A percentile compares a stretch with the other conserved stretches of the same genome.
phyloP scores from a whole-genome alignment of 495 filamentous ascomycete genomes.

The Aspergillus sclerotiicarbonarius region DNA sequence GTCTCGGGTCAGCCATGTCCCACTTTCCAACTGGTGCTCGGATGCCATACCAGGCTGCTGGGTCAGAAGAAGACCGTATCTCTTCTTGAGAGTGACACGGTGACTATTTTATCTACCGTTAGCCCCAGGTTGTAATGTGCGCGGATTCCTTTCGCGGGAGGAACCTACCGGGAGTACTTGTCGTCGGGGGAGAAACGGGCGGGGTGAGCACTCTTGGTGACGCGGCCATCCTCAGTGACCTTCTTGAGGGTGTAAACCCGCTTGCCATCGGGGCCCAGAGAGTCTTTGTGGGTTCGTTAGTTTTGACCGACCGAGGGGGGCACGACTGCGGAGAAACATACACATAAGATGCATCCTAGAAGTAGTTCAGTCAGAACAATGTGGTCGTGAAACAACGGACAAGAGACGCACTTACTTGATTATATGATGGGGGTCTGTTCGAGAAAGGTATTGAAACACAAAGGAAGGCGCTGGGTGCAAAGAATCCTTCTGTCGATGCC shows the following conservation, averaged over 20 bases:
- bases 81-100: slow-evolving; percentile 87
- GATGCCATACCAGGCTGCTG: slow-evolving; percentile 60
- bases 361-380: slow-evolving; percentile 18
- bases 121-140: not conserved
- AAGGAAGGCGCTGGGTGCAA: not conserved
- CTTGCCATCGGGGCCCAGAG: slow-evolving; percentile 71
- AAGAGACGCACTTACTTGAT: slow-evolving; percentile 30
- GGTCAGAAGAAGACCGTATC: slow-evolving; percentile 81
- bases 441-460: not conserved
- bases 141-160: not conserved
- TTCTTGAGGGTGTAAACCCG: slow-evolving; percentile 73
- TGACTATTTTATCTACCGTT: slow-evolving; percentile 52
- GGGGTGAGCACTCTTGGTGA: slow-evolving; percentile 94
- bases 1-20: slow-evolving; percentile 12
- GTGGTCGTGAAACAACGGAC: not conserved
- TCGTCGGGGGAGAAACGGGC: slow-evolving; percentile 97
- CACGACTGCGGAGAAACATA: slow-evolving; percentile 3
- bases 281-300: slow-evolving; percentile 54
- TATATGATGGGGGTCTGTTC: not conserved
- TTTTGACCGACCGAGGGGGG: slow-evolving; percentile 1
- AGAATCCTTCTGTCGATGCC: not conserved
- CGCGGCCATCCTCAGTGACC: slow-evolving; percentile 54
- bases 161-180: slow-evolving; percentile 79
- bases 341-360: slow-evolving; percentile 54
- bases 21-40: not conserved